phyloP scores from a whole-genome alignment of 2,329 filamentous ascomycete species.

The Ascochyta pisi region DNA sequence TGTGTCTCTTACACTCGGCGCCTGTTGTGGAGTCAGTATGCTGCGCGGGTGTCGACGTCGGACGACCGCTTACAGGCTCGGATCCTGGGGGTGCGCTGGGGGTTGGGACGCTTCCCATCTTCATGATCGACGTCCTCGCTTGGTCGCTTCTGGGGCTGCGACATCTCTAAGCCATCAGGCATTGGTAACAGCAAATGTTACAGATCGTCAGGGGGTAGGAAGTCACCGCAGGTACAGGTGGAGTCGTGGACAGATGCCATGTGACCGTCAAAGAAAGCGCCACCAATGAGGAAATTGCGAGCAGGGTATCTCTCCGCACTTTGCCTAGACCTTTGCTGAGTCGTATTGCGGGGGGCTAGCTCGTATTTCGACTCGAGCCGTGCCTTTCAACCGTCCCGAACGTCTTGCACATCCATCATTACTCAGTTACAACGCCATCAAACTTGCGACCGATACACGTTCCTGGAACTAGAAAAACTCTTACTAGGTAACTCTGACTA shows the following conservation, averaged over 20 bases:
- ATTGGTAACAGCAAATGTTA: slow-evolving; percentile 16
- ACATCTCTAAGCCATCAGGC: slow-evolving; percentile 67
- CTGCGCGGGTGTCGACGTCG: not conserved
- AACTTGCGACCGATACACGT: not conserved
- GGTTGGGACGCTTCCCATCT: slow-evolving; percentile 36
- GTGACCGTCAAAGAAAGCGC: slow-evolving; percentile 19
- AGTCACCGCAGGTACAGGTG: slow-evolving; percentile 14
- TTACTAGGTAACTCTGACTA: not conserved
- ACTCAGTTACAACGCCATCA: not conserved
- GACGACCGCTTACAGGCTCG: slow-evolving; percentile 34
- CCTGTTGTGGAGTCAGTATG: slow-evolving; percentile 25
- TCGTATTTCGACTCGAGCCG: slow-evolving; percentile 4
- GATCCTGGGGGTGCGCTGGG: slow-evolving; percentile 31
- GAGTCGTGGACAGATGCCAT: slow-evolving; percentile 16
- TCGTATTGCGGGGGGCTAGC: slow-evolving; percentile 10
- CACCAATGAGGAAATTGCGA: slow-evolving; percentile 17
- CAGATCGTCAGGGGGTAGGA: slow-evolving; percentile 13
- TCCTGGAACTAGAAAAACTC: not conserved
- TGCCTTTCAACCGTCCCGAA: not conserved
- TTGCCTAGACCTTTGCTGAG: slow-evolving; percentile 1
- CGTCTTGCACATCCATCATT: not conserved
- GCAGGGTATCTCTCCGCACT: slow-evolving; percentile 13
- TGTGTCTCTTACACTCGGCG: slow-evolving; percentile 45
- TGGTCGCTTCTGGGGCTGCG: slow-evolving; percentile 48
- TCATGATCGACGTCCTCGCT: slow-evolving; percentile 40